Evolutionary conservation across 2,329 filamentous ascomycete genomes (phyloP).

Genomic region (Ophiocordyceps polyrhachis-furcata): DNA sequence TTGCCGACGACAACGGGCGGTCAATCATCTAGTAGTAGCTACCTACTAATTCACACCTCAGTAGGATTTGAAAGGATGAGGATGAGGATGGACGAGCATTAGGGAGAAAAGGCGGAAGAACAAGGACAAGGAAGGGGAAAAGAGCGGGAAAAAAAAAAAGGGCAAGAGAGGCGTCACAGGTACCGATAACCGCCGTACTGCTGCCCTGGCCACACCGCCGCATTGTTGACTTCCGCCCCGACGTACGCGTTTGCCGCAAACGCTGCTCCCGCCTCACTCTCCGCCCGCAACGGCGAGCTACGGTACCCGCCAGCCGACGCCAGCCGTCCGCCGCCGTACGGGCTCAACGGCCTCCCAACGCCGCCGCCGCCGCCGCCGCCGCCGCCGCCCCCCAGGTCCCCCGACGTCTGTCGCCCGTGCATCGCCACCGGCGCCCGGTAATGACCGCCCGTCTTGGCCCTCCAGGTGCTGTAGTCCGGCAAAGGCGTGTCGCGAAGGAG

Average conservation of each 20-base stretch:
- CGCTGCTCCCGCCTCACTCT: slow-evolving; percentile 9
- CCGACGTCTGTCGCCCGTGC: slow-evolving; percentile 22
- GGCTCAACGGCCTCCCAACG: slow-evolving; percentile 24
- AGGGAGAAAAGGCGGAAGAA: neutral
- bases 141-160: neutral
- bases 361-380: slow-evolving; percentile 10
- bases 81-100: too few relatives aligned
- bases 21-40: too few relatives aligned
- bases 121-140: neutral
- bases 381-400: slow-evolving; percentile 19
- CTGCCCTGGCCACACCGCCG: slow-evolving; percentile 15
- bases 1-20: too few relatives aligned
- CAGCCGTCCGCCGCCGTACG: slow-evolving; percentile 21
- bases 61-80: too few relatives aligned
- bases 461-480: slow-evolving; percentile 40
- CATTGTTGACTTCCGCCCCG: slow-evolving; percentile 9
- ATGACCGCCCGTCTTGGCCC: slow-evolving; percentile 20
- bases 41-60: too few relatives aligned
- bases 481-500: slow-evolving; percentile 52
- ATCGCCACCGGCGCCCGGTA: slow-evolving; percentile 14
- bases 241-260: slow-evolving; percentile 13
- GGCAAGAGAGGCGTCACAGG: slow-evolving; percentile 3
- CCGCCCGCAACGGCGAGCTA: slow-evolving; percentile 32
- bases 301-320: slow-evolving; percentile 25
- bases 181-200: slow-evolving; percentile 19